Evolutionary conservation across 371 early-diverging fungal species (phyloP), one percentile per base, ranked within the genome.

Genomic region (Mucor racemosus): DNA sequence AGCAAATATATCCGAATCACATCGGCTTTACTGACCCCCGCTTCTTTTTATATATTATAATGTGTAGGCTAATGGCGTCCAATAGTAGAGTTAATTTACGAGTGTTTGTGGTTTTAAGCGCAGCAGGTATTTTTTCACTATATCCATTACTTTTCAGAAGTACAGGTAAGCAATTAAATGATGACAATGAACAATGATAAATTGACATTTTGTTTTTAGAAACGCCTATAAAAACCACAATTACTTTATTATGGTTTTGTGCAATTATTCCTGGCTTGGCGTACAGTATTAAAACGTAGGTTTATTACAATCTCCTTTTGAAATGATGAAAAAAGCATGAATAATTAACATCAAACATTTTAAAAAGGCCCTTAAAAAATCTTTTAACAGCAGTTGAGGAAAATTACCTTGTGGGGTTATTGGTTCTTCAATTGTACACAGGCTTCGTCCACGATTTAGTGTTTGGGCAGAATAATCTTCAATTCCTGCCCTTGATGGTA

Each of bases 101-200:
- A 34, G 53, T 88, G 5, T 90, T 90, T 64, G 75, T 83, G 59
- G 76, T 95, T 21, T 81, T 95, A 31, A 86, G 91, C 55, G 72
- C 80, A 38, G 83, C 92, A 15, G 97, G 96, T 38, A 88, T 86
- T 56, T 88, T 80, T 67, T 91, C 94, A 9, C 77, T 97, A 54
- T 91, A 92, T 71, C 98, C 98, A n/a, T 78, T 97, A 54, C 83
- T 97, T 48, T 95, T 94, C 76, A 84, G 86, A 46, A 69, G 87
- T 15, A 75, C 85, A 69, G 93, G 94, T 91, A 84, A 74, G 14
- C 13, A 54, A 31, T 5, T 13, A 9, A 21, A 21, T 7, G 15
- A 66, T 36, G 13, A 50, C 15, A 62, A 48, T 5, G 50, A 15
- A 7, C 21, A 39, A 31, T 21, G 31, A 31, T 44, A 19, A 60